A percentile compares a stretch with the other conserved stretches of the same genome.
Evolutionary conservation across 2,329 filamentous ascomycete species (phyloP).

Genomic region (Tolypocladium tropicale): DNA sequence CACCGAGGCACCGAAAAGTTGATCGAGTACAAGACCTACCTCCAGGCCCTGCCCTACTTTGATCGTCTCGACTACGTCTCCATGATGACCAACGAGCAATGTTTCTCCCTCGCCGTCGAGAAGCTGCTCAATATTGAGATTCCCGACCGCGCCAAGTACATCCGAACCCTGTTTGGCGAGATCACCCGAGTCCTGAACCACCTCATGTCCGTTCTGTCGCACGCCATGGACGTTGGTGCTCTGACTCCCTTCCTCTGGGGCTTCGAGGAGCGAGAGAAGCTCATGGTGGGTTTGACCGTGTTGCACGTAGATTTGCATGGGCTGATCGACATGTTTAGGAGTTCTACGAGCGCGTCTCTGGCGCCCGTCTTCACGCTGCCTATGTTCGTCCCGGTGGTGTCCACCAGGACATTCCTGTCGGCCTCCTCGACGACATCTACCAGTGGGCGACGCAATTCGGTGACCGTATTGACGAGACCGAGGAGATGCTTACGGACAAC

Average conservation of each 20-base stretch:
- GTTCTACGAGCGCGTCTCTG: conserved; percentile 99
- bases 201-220: conserved; percentile 92
- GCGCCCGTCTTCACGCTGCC: conserved; percentile 91
- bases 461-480: conserved; percentile 96
- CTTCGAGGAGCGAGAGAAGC: conserved; percentile 98
- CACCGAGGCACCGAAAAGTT: conserved; percentile 98
- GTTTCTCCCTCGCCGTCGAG: conserved; percentile 89
- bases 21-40: conserved; percentile 99
- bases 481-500: conserved; percentile 98
- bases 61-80: conserved; percentile 98
- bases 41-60: conserved; percentile 97
- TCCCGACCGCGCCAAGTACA: conserved; percentile 91
- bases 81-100: conserved; percentile 99
- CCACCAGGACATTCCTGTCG: conserved; percentile 86
- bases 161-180: conserved; percentile 90
- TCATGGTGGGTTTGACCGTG: conserved; percentile 63
- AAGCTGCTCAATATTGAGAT: conserved; percentile 97
- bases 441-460: conserved; percentile 99
- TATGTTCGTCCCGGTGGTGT: conserved; percentile 96
- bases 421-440: conserved; percentile 96
- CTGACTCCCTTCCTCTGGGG: conserved; percentile 98
- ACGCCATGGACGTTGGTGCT: conserved; percentile 98
- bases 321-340: conserved; percentile 48
- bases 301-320: background rate
- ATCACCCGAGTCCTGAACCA: conserved; percentile 93